phyloP scores from a whole-genome alignment of 1,284 basidiomycete genomes.

The Marasmius tenuissimus region DNA sequence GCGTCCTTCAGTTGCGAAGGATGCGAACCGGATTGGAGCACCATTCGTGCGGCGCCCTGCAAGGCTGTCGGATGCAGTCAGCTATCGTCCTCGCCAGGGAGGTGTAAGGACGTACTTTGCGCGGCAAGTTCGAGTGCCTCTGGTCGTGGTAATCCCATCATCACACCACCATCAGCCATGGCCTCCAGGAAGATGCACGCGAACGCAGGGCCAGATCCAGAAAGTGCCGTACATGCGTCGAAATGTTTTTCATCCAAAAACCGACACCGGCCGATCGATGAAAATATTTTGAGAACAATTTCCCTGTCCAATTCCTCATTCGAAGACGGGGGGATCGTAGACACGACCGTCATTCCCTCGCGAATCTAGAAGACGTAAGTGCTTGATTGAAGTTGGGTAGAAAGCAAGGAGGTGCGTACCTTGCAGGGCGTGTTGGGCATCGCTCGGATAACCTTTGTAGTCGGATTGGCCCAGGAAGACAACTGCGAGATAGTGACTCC shows the following conservation, averaged over 20 bases:
- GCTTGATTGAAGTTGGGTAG: background rate
- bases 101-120: constrained; percentile 69
- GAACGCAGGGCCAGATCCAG: constrained; percentile 96
- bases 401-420: constrained; percentile 42
- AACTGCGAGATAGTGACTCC: constrained; percentile 91
- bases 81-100: constrained; percentile 2
- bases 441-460: constrained; percentile 88
- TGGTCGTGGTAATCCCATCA: constrained; percentile 97
- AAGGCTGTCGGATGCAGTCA: constrained; percentile 57
- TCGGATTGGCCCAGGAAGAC: constrained; percentile 67
- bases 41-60: constrained; percentile 97
- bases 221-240: constrained; percentile 96
- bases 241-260: constrained; percentile 98
- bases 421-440: constrained; percentile 99
- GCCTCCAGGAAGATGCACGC: constrained; percentile 97
- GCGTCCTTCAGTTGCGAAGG: constrained; percentile 98
- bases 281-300: constrained; percentile 92
- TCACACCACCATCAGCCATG: constrained; percentile 98
- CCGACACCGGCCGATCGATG: constrained; percentile 89
- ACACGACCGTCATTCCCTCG: constrained; percentile 95
- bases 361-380: constrained; percentile 65
- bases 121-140: constrained; percentile 96
- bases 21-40: constrained; percentile 83
- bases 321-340: constrained; percentile 57
- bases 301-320: constrained; percentile 60